phyloP scores from a whole-genome alignment of 768 basidiomycete species.

The Leccinellum albellum region DNA sequence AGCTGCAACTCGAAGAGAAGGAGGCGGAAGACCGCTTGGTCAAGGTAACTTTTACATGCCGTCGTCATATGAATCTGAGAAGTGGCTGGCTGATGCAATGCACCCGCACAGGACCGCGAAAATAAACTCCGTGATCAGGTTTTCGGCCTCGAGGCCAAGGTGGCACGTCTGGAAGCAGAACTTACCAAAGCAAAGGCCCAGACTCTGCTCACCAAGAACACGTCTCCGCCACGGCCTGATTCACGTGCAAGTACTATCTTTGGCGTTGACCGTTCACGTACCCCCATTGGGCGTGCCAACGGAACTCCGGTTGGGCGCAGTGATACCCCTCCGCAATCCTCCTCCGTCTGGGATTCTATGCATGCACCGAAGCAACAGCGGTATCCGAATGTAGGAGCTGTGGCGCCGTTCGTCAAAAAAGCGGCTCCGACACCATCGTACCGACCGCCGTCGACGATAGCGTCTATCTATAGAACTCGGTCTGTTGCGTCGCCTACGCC shows the following conservation, averaged over 20 bases:
- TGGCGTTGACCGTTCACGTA: slow-evolving; percentile 45
- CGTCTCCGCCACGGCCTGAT: slow-evolving; percentile 60
- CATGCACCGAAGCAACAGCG: slow-evolving; percentile 42
- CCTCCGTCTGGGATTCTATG: slow-evolving; percentile 75
- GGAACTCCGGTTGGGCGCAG: slow-evolving; percentile 32
- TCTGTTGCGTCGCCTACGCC: slow-evolving; percentile 66
- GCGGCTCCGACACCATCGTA: slow-evolving; percentile 25
- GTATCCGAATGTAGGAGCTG: slow-evolving; percentile 17
- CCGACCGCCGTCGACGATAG: slow-evolving; percentile 36
- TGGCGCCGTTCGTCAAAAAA: slow-evolving; percentile 11
- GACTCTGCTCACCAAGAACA: slow-evolving; percentile 25
- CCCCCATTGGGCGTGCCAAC: slow-evolving; percentile 44
- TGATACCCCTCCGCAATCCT: slow-evolving; percentile 41
- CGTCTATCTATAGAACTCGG: slow-evolving; percentile 44
- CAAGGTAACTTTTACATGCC: slow-evolving; percentile 44
- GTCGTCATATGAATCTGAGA: background rate
- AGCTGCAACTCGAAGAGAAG: slow-evolving; percentile 70
- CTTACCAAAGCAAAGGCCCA: slow-evolving; percentile 44
- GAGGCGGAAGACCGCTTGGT: slow-evolving; percentile 66
- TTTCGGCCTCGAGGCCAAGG: slow-evolving; percentile 55
- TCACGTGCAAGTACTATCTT: slow-evolving; percentile 69
- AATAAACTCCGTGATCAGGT: slow-evolving; percentile 66
- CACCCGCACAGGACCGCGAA: slow-evolving; percentile 58
- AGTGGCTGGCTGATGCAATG: slow-evolving; percentile 2
- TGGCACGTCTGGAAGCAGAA: slow-evolving; percentile 55